Evolutionary conservation across 176 grass and related monocot genomes (phyloP), one percentile per base, ranked within the genome.

Genomic region (Cymbopogon citratus): DNA sequence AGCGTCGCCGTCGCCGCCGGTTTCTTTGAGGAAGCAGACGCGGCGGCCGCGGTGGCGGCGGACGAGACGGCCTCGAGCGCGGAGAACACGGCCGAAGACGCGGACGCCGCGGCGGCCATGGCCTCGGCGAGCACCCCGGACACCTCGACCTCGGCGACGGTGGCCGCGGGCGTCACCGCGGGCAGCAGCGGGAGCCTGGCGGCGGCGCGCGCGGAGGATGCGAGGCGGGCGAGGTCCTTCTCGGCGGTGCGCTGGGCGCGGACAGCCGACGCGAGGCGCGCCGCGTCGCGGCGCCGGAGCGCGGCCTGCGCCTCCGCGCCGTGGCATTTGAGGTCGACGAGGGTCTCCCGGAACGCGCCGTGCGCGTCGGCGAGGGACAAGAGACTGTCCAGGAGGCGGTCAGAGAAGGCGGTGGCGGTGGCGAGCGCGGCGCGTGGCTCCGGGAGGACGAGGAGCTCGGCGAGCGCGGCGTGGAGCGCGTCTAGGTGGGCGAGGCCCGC

Each of bases 361-460:
- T 97, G 84, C 3, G 85, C 89, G 82, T 97, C 94, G 46, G 89
- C 91, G 11, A 94, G 87, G 79, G 11, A 3, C 35, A 97, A 75
- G 40, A 88, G 90, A 70, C 76, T 76, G 75, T 97, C 91, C 3
- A 97, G 91, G 67, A 94, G 73, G 40, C 75, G 73, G 52, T 86
- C 75, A 3, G n/a, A 25, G 61, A 28, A 28, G 1, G 39, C 69
- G 1, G 56, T 7, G 8, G 45, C 24, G 63, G 0, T 25, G 35
- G 27, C 23, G 9, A 94, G 86, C 9, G 76, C 62, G n/a, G 71
- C 59, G 36, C 74, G 77, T 1, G 92, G 75, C 36, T 78, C 81
- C 0, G 89, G 74, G 18, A 94, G 83, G 41, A 65, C 69, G 66
- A 91, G 86, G 57, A 91, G 79, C 57, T 89, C 83, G 46, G 80